Conservation (phyloP, 352 stramenopile genomes). For the Phytophthora cactorum region DNA sequence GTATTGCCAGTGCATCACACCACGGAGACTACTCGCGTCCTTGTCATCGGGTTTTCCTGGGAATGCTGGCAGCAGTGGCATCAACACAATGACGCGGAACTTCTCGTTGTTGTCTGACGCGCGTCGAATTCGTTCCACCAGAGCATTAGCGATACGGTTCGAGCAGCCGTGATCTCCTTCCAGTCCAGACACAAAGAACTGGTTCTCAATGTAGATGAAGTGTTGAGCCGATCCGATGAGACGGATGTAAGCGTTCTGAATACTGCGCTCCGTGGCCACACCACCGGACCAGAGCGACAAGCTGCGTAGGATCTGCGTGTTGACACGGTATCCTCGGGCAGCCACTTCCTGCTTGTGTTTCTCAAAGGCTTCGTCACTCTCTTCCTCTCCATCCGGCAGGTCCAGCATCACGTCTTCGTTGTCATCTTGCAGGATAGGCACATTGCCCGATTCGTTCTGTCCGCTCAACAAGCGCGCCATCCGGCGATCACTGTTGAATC, state of each 20-base stretch:
- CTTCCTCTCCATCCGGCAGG: conserved; percentile 32
- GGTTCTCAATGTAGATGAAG: conserved; percentile 94
- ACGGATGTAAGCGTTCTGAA: conserved; percentile 91
- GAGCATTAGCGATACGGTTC: conserved; percentile 84
- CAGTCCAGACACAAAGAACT: conserved; percentile 90
- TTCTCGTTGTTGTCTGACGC: conserved; percentile 83
- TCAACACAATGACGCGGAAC: conserved; percentile 87
- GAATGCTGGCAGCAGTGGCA: conserved; percentile 86
- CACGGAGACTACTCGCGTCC: conserved; percentile 79
- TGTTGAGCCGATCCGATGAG: conserved; percentile 87
- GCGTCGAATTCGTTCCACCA: conserved; percentile 78
- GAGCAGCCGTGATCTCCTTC: conserved; percentile 81
- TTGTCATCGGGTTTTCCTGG: conserved; percentile 82
- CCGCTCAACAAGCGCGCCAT: conserved; percentile 41
- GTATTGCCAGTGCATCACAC: conserved; percentile 91
- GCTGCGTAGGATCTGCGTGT: conserved; percentile 77
- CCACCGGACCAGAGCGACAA: conserved; percentile 86
- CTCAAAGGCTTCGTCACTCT: conserved; percentile 38
- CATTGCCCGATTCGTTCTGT: conserved; percentile 29
- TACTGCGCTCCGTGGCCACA: conserved; percentile 84
- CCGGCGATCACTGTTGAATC: conserved; percentile 51
- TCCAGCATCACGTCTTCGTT: conserved; percentile 22
- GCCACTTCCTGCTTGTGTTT: conserved; percentile 38
- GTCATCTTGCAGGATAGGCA: conserved; percentile 36
- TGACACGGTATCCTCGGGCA: conserved; percentile 53